Evolutionary conservation across 2,329 filamentous ascomycete genomes (phyloP), one percentile per base, ranked within the genome.

Genomic region (Cercospora sp.): DNA sequence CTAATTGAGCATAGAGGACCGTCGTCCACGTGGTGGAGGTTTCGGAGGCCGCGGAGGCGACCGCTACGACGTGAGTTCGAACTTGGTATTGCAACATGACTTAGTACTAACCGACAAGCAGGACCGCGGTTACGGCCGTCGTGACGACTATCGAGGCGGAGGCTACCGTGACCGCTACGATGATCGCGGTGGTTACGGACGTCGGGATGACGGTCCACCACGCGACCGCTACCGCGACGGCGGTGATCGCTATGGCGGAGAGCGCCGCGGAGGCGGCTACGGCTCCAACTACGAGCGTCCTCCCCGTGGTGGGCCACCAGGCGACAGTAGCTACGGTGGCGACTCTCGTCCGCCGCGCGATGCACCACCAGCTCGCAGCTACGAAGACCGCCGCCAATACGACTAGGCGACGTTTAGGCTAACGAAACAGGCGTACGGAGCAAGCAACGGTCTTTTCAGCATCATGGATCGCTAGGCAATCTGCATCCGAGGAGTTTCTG

Each of bases 121-220:
- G 75, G 76, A 78, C 68, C 76, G 80, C 68, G 77, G 79, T 45
- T 72, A 75, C 40, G 77, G 76, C 76, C 82, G 83, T 74, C 82
- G 83, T 66, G 83, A 85, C 73, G 82, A 85, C 74, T 81, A 82
- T 66, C 81, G 82, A 76, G 80, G 85, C 68, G 75, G 79, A 70
- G 74, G 76, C 40, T 83, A 82, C 73, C 74, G 83, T 65, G 84
- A 89, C 67, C 88, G 89, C 73, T 86, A 87, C 74, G 89, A 90
- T 70, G 88, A 90, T 69, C 87, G 89, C 76, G 86, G 89, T 76
- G 86, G 89, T 58, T 73, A 74, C 72, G 87, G 89, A 71, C 86
- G 88, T 67, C 86, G 86, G 70, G 84, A 87, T 70, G 83, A 83
- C 66, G 78, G 78, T 58, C 77, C 79, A 67, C 80, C 82, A 75